Conservation (phyloP, 148 eudicot species). For the Fagopyrum tataricum region DNA sequence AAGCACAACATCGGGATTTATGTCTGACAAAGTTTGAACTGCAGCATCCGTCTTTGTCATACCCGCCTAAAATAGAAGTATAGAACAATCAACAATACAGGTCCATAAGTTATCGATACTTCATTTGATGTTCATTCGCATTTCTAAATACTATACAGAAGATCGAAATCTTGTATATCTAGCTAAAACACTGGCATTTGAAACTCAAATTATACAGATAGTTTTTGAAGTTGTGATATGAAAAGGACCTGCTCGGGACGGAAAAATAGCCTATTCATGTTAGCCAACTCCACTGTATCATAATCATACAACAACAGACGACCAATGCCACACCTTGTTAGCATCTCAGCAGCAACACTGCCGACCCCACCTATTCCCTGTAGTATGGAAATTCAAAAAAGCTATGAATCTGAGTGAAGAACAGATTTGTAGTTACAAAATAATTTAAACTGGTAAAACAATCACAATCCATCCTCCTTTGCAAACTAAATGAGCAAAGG, state of each 20-base stretch:
- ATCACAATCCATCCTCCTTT: not conserved
- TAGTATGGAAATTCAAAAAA: not conserved
- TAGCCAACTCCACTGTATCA: slow-evolving; percentile 97
- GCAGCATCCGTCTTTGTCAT: slow-evolving; percentile 99
- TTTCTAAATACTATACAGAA: not conserved
- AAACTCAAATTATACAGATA: not conserved
- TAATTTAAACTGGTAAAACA: not conserved
- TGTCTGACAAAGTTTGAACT: slow-evolving; percentile 85
- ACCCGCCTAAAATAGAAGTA: slow-evolving; percentile 54
- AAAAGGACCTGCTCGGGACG: slow-evolving; percentile 88
- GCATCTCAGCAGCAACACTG: slow-evolving; percentile 99
- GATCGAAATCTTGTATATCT: not conserved
- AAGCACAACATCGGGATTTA: slow-evolving; percentile 96
- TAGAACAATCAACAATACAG: slow-evolving; percentile 7
- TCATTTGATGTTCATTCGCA: not conserved
- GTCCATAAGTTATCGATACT: not conserved
- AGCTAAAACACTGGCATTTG: not conserved
- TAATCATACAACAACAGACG: slow-evolving; percentile 95
- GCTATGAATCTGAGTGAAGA: slow-evolving; percentile 8
- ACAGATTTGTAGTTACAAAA: not conserved
- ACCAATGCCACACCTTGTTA: slow-evolving; percentile 96
- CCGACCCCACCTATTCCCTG: slow-evolving; percentile 99
- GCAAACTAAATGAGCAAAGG: not conserved
- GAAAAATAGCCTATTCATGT: slow-evolving; percentile 96
- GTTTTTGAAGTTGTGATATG: not conserved